Evolutionary conservation across 2,329 filamentous ascomycete genomes (phyloP).

Genomic region (Cladosporium oxysporum): DNA sequence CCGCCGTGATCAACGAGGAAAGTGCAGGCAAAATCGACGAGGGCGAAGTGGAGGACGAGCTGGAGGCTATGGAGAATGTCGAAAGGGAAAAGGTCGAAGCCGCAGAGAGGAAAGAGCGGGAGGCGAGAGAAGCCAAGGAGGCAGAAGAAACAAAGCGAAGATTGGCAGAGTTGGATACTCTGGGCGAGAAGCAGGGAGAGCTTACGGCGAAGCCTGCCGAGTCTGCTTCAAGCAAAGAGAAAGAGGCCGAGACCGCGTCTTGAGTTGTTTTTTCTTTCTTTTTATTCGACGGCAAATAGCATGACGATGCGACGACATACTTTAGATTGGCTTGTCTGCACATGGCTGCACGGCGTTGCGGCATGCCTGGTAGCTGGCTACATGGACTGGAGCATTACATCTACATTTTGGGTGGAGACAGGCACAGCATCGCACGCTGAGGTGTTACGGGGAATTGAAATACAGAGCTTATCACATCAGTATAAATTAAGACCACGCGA

Average conservation of each 20-base stretch:
- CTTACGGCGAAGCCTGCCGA: not conserved
- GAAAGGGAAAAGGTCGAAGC: slow-evolving; percentile 73
- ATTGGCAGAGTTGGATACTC: slow-evolving; percentile 31
- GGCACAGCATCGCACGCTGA: not conserved
- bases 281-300: not conserved
- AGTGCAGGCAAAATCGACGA: slow-evolving; percentile 65
- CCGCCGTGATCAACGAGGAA: slow-evolving; percentile 69
- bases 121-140: slow-evolving; percentile 57
- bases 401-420: not conserved
- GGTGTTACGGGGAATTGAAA: not conserved
- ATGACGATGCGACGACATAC: not conserved
- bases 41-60: slow-evolving; percentile 81
- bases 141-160: slow-evolving; percentile 47
- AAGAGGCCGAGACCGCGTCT: slow-evolving; percentile 1
- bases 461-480: not conserved
- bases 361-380: not conserved
- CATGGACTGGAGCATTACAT: not conserved
- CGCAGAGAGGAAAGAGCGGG: slow-evolving; percentile 59
- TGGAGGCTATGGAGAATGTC: slow-evolving; percentile 69
- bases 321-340: not conserved
- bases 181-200: slow-evolving; percentile 12
- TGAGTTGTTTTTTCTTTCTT: not conserved
- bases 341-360: not conserved
- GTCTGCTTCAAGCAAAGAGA: not conserved
- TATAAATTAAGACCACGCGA: not conserved